Evolutionary conservation across 78 protist species (phyloP).

Genomic region (Monosiga brevicollis): DNA sequence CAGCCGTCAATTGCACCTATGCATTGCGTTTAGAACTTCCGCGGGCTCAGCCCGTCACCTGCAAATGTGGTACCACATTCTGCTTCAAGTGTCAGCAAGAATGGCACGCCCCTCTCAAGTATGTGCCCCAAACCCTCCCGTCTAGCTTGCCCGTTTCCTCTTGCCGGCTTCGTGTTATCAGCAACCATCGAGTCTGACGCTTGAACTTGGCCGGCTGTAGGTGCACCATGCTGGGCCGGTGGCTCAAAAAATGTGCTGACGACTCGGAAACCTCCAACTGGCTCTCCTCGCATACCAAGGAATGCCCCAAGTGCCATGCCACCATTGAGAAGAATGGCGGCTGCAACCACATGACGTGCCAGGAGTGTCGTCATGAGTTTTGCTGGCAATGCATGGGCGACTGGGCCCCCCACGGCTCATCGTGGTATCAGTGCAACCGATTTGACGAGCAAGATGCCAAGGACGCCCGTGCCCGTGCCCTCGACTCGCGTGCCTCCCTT

Average conservation of each 20-base stretch:
- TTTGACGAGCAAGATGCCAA: constrained; percentile 28
- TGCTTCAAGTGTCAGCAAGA: constrained; percentile 50
- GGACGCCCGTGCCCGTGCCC: too few species aligned
- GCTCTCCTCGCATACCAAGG: constrained; percentile 61
- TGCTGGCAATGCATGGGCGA: constrained; percentile 74
- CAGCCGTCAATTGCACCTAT: constrained; percentile 41
- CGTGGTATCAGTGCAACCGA: constrained; percentile 54
- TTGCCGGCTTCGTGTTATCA: neutral
- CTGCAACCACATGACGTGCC: constrained; percentile 74
- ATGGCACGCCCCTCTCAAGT: constrained; percentile 17
- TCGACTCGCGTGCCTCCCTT: constrained; percentile 14
- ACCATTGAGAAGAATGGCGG: constrained; percentile 78
- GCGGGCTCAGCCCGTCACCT: constrained; percentile 20
- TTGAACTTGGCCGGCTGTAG: neutral
- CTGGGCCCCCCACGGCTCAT: constrained; percentile 58
- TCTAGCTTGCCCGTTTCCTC: neutral
- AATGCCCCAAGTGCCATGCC: constrained; percentile 66
- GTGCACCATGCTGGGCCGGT: constrained; percentile 25
- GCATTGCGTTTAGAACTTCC: neutral
- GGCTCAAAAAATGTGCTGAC: constrained; percentile 52
- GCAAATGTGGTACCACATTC: constrained; percentile 44
- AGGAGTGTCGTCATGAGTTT: constrained; percentile 24
- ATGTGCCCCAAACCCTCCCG: neutral
- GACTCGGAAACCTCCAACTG: constrained; percentile 73
- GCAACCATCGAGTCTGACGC: neutral